Evolutionary conservation across 768 basidiomycete genomes (phyloP), one percentile per base, ranked within the genome.

Genomic region (Macrolepiota fuliginosa): DNA sequence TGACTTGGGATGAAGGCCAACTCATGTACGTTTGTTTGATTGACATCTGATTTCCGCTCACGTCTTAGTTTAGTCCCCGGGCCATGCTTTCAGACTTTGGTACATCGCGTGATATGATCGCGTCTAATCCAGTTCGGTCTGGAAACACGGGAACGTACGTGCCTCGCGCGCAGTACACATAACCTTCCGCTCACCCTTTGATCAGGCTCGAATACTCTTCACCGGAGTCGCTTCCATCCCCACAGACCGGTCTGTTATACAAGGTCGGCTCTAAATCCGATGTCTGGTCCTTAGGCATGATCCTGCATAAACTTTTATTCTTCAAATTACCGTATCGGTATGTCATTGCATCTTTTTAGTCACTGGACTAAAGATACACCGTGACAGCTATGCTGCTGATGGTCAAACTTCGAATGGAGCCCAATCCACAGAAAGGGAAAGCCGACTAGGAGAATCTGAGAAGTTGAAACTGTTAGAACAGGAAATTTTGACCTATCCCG

Each of bases 271-370:
- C 93, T 0, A 95, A 95, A 69, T 84, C 91, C 3, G 96, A 98
- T 70, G 94, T 97, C 88, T 98, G 96, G 96, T 93, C 92, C 4
- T 80, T 98, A 15, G 96, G 96, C 64, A 94, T 98, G 90, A 92
- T 98, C 59, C 80, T 98, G 17, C 88, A 98, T 77, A 96, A 94
- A 68, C 81, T 98, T 63, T 76, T 96, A 0, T 98, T 97, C 76
- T 94, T 98, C 76, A 84, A 85, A 36, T 74, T 96, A 19, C 96
- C 96, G 0, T 98, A 94, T 69, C 79, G 79, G 58, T 87, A 87
- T 56, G 85, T 59, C 1, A 29, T 47, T 55, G 1, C 36, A 17
- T 47, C 52, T 40, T 17, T 46, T 58, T 36, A 32, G n/a, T 12
- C 58, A 17, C 19, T 39, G 10, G 46, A 55, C 13, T 12, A 13